Conservation (phyloP, 768 basidiomycete genomes). For the Candolleomyces eurysporus region DNA sequence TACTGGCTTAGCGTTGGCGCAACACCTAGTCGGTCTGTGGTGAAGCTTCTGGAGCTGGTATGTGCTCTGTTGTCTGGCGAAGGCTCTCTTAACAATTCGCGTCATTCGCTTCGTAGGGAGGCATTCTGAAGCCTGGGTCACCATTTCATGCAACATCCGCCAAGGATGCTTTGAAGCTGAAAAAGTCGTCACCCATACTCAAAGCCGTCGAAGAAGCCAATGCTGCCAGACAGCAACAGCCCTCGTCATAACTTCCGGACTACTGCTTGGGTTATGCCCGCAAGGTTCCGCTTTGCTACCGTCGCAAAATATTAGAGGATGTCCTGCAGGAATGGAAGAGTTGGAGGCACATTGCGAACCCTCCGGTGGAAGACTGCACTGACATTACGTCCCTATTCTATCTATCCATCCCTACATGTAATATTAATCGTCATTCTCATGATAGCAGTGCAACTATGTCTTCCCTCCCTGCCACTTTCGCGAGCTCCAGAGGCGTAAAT, state of each 20-base stretch:
- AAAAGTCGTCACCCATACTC: slow-evolving; percentile 14
- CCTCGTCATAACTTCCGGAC: neutral
- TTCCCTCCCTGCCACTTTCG: slow-evolving; percentile 53
- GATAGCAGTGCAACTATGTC: slow-evolving; percentile 44
- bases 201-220: slow-evolving; percentile 4
- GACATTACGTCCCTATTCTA: neutral
- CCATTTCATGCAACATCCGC: slow-evolving; percentile 25
- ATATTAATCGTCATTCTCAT: slow-evolving; percentile 1
- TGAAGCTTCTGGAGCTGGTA: slow-evolving; percentile 77
- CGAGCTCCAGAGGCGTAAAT: slow-evolving; percentile 59
- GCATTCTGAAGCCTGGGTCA: slow-evolving; percentile 55
- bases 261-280: too few species aligned
- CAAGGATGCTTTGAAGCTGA: neutral
- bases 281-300: too few species aligned
- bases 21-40: slow-evolving; percentile 73
- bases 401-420: slow-evolving; percentile 1
- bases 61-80: slow-evolving; percentile 23
- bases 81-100: too few species aligned
- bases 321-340: too few species aligned
- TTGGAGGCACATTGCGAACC: too few species aligned
- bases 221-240: neutral
- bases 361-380: neutral
- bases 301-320: too few species aligned
- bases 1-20: slow-evolving; percentile 91
- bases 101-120: slow-evolving; percentile 42